Evolutionary conservation across 2,329 filamentous ascomycete species (phyloP), one percentile per base, ranked within the genome.

Genomic region (Aspergillus hiratsukae): DNA sequence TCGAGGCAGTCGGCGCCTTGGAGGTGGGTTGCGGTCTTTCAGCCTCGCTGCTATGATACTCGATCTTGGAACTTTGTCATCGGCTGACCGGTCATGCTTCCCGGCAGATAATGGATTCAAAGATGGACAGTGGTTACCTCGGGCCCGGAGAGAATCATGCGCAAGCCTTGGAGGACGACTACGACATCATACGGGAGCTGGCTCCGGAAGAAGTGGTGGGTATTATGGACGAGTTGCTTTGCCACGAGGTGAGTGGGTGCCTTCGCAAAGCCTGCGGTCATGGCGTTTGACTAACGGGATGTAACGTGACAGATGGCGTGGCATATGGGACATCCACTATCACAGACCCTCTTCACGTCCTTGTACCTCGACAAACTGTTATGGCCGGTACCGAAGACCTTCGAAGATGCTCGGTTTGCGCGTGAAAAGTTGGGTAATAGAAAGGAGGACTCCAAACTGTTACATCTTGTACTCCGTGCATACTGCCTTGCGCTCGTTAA

Each of bases 91-190:
- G 48, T 14, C 37, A 14, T 41, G 23, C 35, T 41, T 4, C 7
- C 48, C 46, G 27, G 52, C 67, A 99, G 94, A 96, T 99, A 66
- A 97, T 97, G 90, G 94, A 99, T 69, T 87, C 90, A 1, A 99
- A 97, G 76, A 99, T 99, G 94, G 94, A 99, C 74, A 97, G 91
- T 69, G 94, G 94, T 28, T 91, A 88, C 62, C 79, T 95, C 6
- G 81, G 85, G 21, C 84, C 88, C 7, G 89, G 87, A 29, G 90
- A 96, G 67, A 72, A 66, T 48, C 62, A 69, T 41, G 68, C 66
- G 56, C 61, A 73, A 56, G 85, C 86, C n/a, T 83, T 93, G 35
- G 90, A 96, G 58, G 88, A 93, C 61, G 83, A 89, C 51, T 96
- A 93, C 72, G 87, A 96, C 67, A 84, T 91, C 43, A 78, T 83